Evolutionary conservation across 495 filamentous ascomycete genomes (phyloP), one percentile per base, ranked within the genome.

Genomic region (Apiosordaria backusii): DNA sequence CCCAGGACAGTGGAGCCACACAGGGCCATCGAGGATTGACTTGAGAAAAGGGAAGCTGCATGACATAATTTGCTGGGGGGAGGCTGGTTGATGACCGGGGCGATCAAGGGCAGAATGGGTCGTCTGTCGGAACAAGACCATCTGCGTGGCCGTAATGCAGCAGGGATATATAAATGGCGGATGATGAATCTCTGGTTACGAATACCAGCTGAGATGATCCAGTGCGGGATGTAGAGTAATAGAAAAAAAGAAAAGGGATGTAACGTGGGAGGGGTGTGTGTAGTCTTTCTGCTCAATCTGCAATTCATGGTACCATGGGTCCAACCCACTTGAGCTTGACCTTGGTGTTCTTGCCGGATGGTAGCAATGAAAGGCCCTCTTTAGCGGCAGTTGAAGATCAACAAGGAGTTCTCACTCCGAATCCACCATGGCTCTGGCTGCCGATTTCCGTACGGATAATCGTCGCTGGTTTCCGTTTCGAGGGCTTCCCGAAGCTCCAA

Each of bases 11-110:
- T 69, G 71, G 72, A 68, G 72, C 57, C 62, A 40, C 61, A 65
- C 66, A 62, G 63, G 67, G 64, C 63, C 60, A 63, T n/a, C 45
- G 63, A 68, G 52, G 61, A 52, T 55, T 62, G 58, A 53, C 26
- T 45, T 53, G 61, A 61, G 62, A 65, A 25, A 57, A 61, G 60
- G 59, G 1, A 35, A 60, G 60, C 71, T 63, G 69, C 71, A 72
- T 74, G 69, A 72, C 73, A 74, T 71, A 65, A 74, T 67, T 67
- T 62, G 58, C 57, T 55, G 65, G 60, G 65, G 63, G 57, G 57
- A 59, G 53, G 50, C 22, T 60, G 54, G 58, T 62, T 63, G 57
- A 63, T 25, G 66, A 70, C 63, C 60, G 58, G 70, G 66, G 50
- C 55, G 55, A 67, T 65, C 54, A 52, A 64, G 50, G 57, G 53